Evolutionary conservation across 2,329 filamentous ascomycete species (phyloP).

Genomic region (Monilinia fructigena): DNA sequence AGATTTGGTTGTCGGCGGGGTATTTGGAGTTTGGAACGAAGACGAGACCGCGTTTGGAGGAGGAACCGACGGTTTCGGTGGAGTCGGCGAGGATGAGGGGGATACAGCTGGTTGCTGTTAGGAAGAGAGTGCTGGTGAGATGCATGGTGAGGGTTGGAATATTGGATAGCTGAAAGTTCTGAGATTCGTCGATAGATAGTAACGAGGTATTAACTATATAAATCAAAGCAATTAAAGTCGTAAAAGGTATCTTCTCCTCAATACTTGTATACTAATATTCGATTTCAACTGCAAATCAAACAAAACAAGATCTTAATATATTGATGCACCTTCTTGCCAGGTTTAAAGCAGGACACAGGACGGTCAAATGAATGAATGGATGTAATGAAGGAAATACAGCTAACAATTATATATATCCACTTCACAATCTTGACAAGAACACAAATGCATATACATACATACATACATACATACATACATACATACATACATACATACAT

Average conservation of each 20-base stretch:
- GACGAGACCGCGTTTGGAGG: conserved; percentile 70
- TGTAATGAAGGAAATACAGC: neutral
- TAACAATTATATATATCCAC: neutral
- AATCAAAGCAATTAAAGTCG: neutral
- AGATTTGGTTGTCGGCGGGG: conserved; percentile 63
- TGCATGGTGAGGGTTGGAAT: conserved; percentile 25
- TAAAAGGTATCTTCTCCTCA: neutral
- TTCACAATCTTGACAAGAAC: neutral
- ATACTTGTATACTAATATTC: neutral
- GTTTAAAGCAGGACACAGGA: conserved; percentile 19
- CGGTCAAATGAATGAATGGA: neutral
- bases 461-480: neutral
- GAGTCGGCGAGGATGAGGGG: neutral
- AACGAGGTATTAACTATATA: conserved; percentile 2
- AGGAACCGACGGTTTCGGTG: conserved; percentile 24
- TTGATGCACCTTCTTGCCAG: conserved; percentile 18
- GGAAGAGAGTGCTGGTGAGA: conserved; percentile 20
- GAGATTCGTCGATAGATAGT: neutral
- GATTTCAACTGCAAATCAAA: neutral
- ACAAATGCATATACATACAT: too few relatives aligned
- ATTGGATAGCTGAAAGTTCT: neutral
- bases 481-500: too few relatives aligned
- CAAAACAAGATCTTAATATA: neutral
- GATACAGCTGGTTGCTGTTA: conserved; percentile 11
- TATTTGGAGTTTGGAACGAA: conserved; percentile 58